Evolutionary conservation across 2,329 filamentous ascomycete genomes (phyloP).

Genomic region (Harringtonia aguacate): DNA sequence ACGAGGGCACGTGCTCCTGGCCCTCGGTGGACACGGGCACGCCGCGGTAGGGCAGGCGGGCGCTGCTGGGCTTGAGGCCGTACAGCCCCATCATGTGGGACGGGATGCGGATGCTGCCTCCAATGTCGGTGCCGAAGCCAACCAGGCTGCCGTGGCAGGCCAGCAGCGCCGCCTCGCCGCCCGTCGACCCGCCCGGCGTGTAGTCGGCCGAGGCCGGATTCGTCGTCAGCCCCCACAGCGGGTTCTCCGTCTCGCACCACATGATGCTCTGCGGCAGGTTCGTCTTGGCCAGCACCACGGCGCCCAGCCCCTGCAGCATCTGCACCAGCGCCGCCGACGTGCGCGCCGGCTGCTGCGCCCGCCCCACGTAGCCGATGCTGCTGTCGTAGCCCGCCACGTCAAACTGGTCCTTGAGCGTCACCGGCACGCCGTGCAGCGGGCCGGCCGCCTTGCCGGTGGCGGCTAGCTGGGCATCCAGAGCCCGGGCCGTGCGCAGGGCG

Average conservation of each 20-base stretch:
- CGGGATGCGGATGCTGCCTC: constrained; percentile 17
- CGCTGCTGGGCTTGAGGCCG: constrained; percentile 19
- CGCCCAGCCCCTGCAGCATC: constrained; percentile 18
- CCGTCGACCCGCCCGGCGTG: constrained; percentile 24
- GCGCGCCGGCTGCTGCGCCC: constrained; percentile 2
- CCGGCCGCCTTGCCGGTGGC: constrained; percentile 18
- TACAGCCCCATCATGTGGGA: constrained; percentile 22
- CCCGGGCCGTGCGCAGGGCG: constrained; percentile 19
- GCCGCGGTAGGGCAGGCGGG: constrained; percentile 42
- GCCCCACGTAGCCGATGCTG: constrained; percentile 23
- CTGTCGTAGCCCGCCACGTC: constrained; percentile 8
- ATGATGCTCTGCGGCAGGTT: constrained; percentile 18
- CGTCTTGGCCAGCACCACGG: constrained; percentile 17
- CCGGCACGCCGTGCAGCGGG: constrained; percentile 31
- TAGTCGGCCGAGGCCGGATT: constrained; percentile 23
- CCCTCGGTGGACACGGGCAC: constrained; percentile 24
- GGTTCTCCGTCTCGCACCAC: constrained; percentile 23
- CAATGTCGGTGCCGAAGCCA: constrained; percentile 37
- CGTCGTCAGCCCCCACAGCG: constrained; percentile 22
- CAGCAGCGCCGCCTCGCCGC: constrained; percentile 25
- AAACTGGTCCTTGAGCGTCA: constrained; percentile 21
- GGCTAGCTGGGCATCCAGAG: constrained; percentile 20
- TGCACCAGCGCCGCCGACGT: constrained; percentile 8
- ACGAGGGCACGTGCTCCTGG: constrained; percentile 27
- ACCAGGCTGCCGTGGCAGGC: constrained; percentile 20